Evolutionary conservation across 495 filamentous ascomycete species (phyloP).

Genomic region (Aspergillus ellipticus): DNA sequence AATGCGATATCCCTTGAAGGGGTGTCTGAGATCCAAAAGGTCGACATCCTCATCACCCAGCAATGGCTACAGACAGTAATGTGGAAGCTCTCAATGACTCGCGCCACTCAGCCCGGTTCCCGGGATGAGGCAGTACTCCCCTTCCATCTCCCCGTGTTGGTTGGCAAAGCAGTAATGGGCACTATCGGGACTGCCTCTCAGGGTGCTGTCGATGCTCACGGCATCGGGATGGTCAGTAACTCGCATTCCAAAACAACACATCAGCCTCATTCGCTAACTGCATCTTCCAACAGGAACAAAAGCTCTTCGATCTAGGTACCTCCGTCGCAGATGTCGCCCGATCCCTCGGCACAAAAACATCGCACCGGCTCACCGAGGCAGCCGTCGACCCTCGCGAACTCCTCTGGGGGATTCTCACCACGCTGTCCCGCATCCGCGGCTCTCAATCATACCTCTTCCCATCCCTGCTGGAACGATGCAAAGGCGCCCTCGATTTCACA

Average conservation of each 20-base stretch:
- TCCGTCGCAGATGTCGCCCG: conserved; percentile 38
- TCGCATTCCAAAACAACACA: background rate
- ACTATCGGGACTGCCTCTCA: conserved; percentile 51
- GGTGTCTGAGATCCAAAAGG: conserved; percentile 53
- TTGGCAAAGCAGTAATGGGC: conserved; percentile 51
- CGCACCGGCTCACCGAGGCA: conserved; percentile 30
- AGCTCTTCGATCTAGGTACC: conserved; percentile 36
- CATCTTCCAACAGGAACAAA: conserved; percentile 34
- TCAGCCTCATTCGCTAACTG: background rate
- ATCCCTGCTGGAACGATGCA: conserved; percentile 31
- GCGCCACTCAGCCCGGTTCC: conserved; percentile 44
- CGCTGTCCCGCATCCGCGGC: conserved; percentile 39
- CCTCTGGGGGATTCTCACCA: conserved; percentile 42
- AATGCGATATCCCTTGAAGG: conserved; percentile 40
- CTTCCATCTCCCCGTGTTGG: conserved; percentile 55
- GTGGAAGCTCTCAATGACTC: conserved; percentile 58
- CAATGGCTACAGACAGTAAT: conserved; percentile 61
- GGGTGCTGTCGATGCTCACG: conserved; percentile 56
- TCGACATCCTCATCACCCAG: conserved; percentile 59
- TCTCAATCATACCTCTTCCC: conserved; percentile 45
- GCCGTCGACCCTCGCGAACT: conserved; percentile 36
- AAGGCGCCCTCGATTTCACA: conserved; percentile 31
- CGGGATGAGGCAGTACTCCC: conserved; percentile 47
- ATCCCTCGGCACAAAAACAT: conserved; percentile 29
- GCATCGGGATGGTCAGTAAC: conserved; percentile 56